Conservation (phyloP, 1,139 yeast species). For the Spencermartinsiella ligniputridi region DNA sequence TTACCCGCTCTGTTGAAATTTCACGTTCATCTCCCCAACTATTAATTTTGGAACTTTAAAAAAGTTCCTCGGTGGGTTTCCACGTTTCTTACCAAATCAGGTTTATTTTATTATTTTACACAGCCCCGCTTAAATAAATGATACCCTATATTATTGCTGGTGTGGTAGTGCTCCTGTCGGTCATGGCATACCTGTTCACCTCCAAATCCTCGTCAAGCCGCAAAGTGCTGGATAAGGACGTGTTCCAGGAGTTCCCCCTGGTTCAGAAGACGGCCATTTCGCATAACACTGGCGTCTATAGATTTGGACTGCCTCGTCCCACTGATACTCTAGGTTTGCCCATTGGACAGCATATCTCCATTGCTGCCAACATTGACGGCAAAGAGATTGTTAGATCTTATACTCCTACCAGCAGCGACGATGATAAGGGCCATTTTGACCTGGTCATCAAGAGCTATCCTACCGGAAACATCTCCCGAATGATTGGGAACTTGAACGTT, state of each 20-base stretch:
- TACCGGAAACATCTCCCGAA: slow-evolving; percentile 79
- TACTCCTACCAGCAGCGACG: slow-evolving; percentile 89
- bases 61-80: too few relatives aligned
- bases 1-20: too few relatives aligned
- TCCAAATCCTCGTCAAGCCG: slow-evolving; percentile 21
- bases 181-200: slow-evolving; percentile 12
- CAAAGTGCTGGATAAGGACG: slow-evolving; percentile 59
- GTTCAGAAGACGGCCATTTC: slow-evolving; percentile 72
- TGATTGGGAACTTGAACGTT: slow-evolving; percentile 61
- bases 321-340: slow-evolving; percentile 83
- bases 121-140: too few relatives aligned
- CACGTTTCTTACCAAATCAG: too few relatives aligned
- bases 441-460: slow-evolving; percentile 89
- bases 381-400: slow-evolving; percentile 87
- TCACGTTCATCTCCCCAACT: too few relatives aligned
- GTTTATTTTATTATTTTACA: too few relatives aligned
- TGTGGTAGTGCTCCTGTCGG: slow-evolving; percentile 14
- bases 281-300: slow-evolving; percentile 79
- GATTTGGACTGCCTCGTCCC: slow-evolving; percentile 77
- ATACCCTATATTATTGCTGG: slow-evolving; percentile 11
- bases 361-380: slow-evolving; percentile 63
- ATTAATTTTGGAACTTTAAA: too few relatives aligned
- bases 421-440: slow-evolving; percentile 78
- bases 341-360: slow-evolving; percentile 81
- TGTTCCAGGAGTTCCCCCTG: slow-evolving; percentile 77